These are phyloP conservation scores for Lichtheimia ornata DNA, from an alignment of 371 early-diverging fungal genomes.

Conservation along the genomic window DNA sequence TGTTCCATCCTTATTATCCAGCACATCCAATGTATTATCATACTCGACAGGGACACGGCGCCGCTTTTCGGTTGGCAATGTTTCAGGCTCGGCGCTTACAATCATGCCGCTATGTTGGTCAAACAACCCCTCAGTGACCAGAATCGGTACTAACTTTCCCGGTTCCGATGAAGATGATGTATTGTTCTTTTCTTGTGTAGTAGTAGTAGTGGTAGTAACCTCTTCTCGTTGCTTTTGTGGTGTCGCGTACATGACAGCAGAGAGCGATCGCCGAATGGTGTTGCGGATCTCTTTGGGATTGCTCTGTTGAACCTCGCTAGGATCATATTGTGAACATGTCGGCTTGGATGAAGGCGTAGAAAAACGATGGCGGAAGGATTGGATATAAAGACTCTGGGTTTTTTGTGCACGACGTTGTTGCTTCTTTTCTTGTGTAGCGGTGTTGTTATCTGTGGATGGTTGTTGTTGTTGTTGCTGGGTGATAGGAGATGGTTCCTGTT, in stretches of 20 bases:
- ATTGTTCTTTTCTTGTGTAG: neutral
- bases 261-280: conserved; percentile 37
- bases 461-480: conserved; percentile 14
- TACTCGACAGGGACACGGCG: conserved; percentile 31
- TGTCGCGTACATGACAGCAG: conserved; percentile 40
- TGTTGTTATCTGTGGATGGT: conserved; percentile 4
- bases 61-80: conserved; percentile 6
- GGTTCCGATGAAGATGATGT: neutral
- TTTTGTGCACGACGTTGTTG: conserved; percentile 28
- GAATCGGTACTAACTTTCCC: conserved; percentile 30
- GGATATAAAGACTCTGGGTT: conserved; percentile 37
- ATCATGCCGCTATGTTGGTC: conserved; percentile 37
- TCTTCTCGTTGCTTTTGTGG: conserved; percentile 21
- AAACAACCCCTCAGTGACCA: conserved; percentile 37
- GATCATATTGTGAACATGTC: conserved; percentile 21
- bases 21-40: conserved; percentile 36
- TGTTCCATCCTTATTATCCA: conserved; percentile 10
- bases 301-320: conserved; percentile 27
- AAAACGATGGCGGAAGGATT: conserved; percentile 28
- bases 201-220: neutral
- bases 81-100: conserved; percentile 17
- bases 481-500: conserved; percentile 8
- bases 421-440: neutral
- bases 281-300: conserved; percentile 35
- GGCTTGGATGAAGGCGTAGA: conserved; percentile 5